Conservation (phyloP, 257 asterid genomes). For the Capsicum rhomboideum region DNA sequence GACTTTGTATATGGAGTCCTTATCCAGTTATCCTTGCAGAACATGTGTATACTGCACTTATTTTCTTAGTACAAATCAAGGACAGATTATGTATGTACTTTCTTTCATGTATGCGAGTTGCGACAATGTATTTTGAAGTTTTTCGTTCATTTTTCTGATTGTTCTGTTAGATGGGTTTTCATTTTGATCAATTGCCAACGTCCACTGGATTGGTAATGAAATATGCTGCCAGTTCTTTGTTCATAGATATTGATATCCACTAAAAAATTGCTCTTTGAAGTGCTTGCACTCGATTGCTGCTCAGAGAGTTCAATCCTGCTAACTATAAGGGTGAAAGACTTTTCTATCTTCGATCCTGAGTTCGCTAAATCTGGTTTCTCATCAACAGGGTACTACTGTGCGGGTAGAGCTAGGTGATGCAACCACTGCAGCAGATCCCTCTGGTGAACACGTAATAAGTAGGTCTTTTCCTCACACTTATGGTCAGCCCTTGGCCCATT, state of each 20-base stretch:
- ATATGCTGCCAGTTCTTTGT: background rate
- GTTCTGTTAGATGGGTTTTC: background rate
- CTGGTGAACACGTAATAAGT: slow-evolving; percentile 73
- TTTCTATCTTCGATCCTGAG: background rate
- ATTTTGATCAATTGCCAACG: background rate
- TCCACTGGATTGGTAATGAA: background rate
- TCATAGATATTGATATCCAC: background rate
- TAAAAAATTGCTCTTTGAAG: background rate
- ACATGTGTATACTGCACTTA: background rate
- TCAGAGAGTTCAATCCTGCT: background rate
- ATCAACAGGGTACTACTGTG: slow-evolving; percentile 82
- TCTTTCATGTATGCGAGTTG: too few relatives aligned
- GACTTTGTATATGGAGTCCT: background rate
- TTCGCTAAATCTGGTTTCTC: background rate
- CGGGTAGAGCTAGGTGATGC: slow-evolving; percentile 93
- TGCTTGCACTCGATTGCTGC: background rate
- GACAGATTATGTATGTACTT: background rate
- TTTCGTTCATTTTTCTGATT: background rate
- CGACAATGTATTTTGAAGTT: background rate
- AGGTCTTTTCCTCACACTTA: slow-evolving; percentile 80
- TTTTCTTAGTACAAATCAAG: background rate
- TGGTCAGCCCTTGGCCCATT: slow-evolving; percentile 87
- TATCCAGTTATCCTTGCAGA: background rate
- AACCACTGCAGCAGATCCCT: slow-evolving; percentile 58
- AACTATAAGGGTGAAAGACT: background rate